Evolutionary conservation across 163 green algal genomes (phyloP).

Genomic region (Volvox carteri): DNA sequence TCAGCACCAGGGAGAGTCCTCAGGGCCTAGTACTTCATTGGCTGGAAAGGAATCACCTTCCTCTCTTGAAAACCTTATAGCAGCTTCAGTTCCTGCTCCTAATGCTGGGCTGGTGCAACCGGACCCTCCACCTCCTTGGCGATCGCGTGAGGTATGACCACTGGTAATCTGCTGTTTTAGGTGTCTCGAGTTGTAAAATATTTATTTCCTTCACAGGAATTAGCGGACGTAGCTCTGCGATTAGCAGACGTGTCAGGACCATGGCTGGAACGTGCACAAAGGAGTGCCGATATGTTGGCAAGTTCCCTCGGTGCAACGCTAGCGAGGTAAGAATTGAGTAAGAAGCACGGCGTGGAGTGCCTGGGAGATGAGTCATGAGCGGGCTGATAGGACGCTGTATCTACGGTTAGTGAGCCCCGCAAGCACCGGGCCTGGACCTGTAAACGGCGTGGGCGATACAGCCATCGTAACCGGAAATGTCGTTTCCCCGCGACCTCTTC

Average conservation of each 20-base stretch:
- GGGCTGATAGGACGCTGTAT: too few relatives aligned
- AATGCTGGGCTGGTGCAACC: neutral
- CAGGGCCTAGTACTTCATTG: too few relatives aligned
- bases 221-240: neutral
- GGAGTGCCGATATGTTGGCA: neutral
- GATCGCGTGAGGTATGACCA: conserved; percentile 15
- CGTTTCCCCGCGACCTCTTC: too few relatives aligned
- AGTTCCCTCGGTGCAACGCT: neutral
- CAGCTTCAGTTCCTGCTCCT: neutral
- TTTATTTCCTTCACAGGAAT: neutral
- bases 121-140: neutral
- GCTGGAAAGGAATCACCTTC: too few relatives aligned
- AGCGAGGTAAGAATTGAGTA: neutral
- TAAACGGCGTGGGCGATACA: too few relatives aligned
- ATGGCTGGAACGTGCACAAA: conserved; percentile 23
- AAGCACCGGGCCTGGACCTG: too few relatives aligned
- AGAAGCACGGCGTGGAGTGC: too few relatives aligned
- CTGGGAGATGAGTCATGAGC: too few relatives aligned
- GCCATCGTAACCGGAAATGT: too few relatives aligned
- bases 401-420: too few relatives aligned
- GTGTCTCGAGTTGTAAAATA: neutral
- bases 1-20: too few relatives aligned
- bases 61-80: neutral
- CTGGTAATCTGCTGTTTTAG: neutral
- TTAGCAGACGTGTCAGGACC: neutral